Base-by-base conservation (phyloP, 306 rosid genomes). In the Cotoneaster glaucophyllus region DNA sequence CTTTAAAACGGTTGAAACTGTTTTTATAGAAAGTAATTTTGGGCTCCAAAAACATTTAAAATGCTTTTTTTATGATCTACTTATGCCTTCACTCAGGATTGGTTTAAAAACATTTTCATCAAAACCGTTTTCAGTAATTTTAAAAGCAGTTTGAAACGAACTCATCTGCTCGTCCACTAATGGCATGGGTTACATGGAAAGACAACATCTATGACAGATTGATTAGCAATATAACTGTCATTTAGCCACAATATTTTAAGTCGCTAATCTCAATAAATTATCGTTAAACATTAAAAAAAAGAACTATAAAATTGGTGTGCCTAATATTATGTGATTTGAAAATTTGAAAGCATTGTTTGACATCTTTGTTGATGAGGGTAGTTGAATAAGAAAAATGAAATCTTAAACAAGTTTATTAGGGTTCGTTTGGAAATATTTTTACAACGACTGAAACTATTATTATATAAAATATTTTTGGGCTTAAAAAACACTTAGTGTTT, bases 271-370 rank as follows among this genome's bases (percentile, higher is more conserved):
- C 79, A 44, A 72, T 5, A 18, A 44, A 76, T 13, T 56, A 72
- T 61, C 1, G 26, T 28, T 43, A 26, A 45, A 72, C 8, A 68
- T 48, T 50, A 31, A 77, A 77, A 41, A 11, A 58, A 15, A 3
- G 11, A 5, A 66, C 21, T 17, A 28, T 10, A 34, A 63, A 73
- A 44, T 1, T 8, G 8, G 11, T 50, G 39, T 71, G 26, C 74
- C 21, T 57, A 17, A 59, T 64, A 67, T 43, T 67, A 8, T 8
- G 62, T 34, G 53, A 29, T 31, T 54, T 26, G 15, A 29, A 15
- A 74, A 22, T 44, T 72, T 57, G 74, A 68, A 48, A 62, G 25
- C 67, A 62, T 69, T 43, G 48, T 67, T 66, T 50, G 82, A 73
- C 78, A n/a, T 31, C 45, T 79, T 73, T 59, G 17, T 73, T 26